These are phyloP conservation scores for Solanum lignicaule DNA, from an alignment of 257 asterid genomes.

Conservation along the genomic window DNA sequence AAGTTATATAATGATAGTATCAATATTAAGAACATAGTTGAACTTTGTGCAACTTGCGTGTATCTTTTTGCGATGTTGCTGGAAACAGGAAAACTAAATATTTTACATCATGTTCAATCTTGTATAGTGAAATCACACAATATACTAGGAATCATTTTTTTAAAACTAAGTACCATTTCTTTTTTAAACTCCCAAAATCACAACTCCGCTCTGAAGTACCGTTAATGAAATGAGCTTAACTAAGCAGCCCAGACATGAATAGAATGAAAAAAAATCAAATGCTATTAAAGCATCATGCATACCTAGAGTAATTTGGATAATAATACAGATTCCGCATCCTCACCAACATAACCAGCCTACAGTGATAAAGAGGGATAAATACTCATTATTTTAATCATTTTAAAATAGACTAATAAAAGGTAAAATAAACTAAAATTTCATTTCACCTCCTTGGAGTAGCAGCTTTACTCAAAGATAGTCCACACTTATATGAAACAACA, in stretches of 20 bases:
- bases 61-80: neutral
- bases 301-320: constrained; percentile 72
- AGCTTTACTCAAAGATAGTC: too few species aligned
- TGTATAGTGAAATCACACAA: neutral
- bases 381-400: neutral
- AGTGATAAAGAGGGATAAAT: neutral
- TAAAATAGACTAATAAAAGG: neutral
- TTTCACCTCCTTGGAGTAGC: neutral
- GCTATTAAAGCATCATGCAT: neutral
- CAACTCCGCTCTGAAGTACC: neutral
- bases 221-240: neutral
- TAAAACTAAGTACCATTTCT: neutral
- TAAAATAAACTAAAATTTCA: neutral
- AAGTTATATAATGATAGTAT: too few species aligned
- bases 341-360: constrained; percentile 94
- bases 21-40: neutral
- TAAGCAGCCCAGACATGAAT: neutral
- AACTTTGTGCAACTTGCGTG: neutral
- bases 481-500: too few species aligned
- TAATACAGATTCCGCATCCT: constrained; percentile 79
- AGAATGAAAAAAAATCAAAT: neutral
- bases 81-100: neutral
- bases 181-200: neutral
- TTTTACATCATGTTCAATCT: neutral
- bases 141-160: too few species aligned